phyloP scores from a whole-genome alignment of 495 filamentous ascomycete genomes.

The Pseudevernia furfuracea region DNA sequence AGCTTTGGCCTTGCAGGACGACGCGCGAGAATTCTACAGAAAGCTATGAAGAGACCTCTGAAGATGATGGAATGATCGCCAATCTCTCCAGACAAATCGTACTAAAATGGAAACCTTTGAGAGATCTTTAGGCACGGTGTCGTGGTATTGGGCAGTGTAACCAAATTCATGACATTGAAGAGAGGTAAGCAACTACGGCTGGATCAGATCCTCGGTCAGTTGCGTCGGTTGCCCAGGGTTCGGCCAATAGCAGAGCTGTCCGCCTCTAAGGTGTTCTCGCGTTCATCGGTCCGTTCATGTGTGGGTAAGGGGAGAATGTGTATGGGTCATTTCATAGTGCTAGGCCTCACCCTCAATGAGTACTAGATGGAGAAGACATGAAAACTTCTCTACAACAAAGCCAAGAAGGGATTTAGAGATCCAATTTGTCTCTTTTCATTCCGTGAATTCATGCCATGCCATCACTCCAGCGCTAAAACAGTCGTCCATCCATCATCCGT shows the following conservation, averaged over 20 bases:
- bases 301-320: background rate
- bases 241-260: background rate
- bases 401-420: slow-evolving; percentile 4
- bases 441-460: background rate
- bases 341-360: background rate
- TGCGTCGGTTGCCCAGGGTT: too few relatives aligned
- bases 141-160: background rate
- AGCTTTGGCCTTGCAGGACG: background rate
- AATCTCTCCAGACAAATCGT: background rate
- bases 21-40: background rate
- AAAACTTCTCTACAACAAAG: background rate
- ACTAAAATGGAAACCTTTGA: background rate
- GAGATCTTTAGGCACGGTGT: background rate
- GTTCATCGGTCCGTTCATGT: background rate
- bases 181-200: background rate
- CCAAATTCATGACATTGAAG: background rate
- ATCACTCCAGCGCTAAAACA: slow-evolving; percentile 20
- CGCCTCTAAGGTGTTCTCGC: background rate
- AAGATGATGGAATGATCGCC: background rate
- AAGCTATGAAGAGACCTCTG: background rate
- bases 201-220: background rate
- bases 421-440: slow-evolving; percentile 8
- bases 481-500: background rate
- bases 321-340: background rate
- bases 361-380: background rate